Base-by-base conservation (phyloP, 2,329 filamentous ascomycete genomes). In the Fusarium duplospermum region DNA sequence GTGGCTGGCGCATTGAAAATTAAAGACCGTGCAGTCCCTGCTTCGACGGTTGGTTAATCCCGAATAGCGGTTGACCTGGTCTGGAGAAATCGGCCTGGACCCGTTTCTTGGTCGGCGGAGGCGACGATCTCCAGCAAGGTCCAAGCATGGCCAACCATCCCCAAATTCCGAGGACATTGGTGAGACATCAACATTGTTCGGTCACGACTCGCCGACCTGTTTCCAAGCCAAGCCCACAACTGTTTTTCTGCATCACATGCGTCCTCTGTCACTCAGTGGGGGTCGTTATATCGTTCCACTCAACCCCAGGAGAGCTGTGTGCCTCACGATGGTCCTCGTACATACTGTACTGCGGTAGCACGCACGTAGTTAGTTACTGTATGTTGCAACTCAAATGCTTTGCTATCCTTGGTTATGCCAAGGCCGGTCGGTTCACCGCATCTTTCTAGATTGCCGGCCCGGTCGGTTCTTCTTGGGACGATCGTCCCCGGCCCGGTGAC, bases 351-450 rank as follows among this genome's bases (percentile, higher is more conserved):
- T 52, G 24, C 47, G 42, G 42, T 47, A 47, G 42, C 22, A 47
- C 20, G 20, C 4, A 47, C 13, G 22, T 10, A 33, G 18, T 45
- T 10, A 33, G 18, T 45, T 45, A 40, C 36, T 40, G 29, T 20
- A 50, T 33, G 16, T 62, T 42, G 27, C 60, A 58, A 54, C 27
- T 42, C 27, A 40, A 29, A 58, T 33, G 27, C 24, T 42, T 27
- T 56, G 18, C 40, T 20, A 45, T 66, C 54, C 67, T 62, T 64
- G 66, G 22, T 47, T 33, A 52, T 69, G 62, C 65, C 65, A 69
- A 75, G 70, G 40, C 60, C 40, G 11, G 47, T 54, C 62, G 45
- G 62, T 69, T 78, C 77, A 78, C 76, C 75, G 77, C 75, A 78
- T 70, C 35, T 71, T 76, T 59, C 64, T 57, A 45, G 42, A 65